Percentiles rank a stretch among this genome's conserved stretches.
These are phyloP conservation scores for Medicago truncatula DNA, from an alignment of 306 rosid genomes.

Conservation along the genomic window MtrunA17r5.0-ANR NC_053044.1:46379501-46380000, in stretches of 20 bases:
- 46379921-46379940: slow-evolving; percentile 77
- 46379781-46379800: slow-evolving; percentile 1
- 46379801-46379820: slow-evolving; percentile 31
- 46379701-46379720: slow-evolving; percentile 10
- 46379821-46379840: slow-evolving; percentile 66
- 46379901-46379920: slow-evolving; percentile 84
- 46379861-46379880: slow-evolving; percentile 76
- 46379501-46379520: slow-evolving; percentile 1
- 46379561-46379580: slow-evolving; percentile 23
- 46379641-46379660: slow-evolving; percentile 20
- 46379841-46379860: slow-evolving; percentile 67
- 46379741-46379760: slow-evolving; percentile 7
- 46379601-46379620: neutral
- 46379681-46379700: neutral
- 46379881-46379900: slow-evolving; percentile 69
- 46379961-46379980: slow-evolving; percentile 73
- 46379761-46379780: slow-evolving; percentile 18
- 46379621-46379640: neutral
- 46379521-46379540: slow-evolving; percentile 8
- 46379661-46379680: slow-evolving; percentile 31
- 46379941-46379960: slow-evolving; percentile 92
- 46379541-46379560: slow-evolving; percentile 21
- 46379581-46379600: slow-evolving; percentile 27
- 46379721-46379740: slow-evolving; percentile 13
- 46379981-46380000: slow-evolving; percentile 90